Base-by-base conservation (phyloP, 2,329 filamentous ascomycete genomes). In the Colletotrichum somersetense region DNA sequence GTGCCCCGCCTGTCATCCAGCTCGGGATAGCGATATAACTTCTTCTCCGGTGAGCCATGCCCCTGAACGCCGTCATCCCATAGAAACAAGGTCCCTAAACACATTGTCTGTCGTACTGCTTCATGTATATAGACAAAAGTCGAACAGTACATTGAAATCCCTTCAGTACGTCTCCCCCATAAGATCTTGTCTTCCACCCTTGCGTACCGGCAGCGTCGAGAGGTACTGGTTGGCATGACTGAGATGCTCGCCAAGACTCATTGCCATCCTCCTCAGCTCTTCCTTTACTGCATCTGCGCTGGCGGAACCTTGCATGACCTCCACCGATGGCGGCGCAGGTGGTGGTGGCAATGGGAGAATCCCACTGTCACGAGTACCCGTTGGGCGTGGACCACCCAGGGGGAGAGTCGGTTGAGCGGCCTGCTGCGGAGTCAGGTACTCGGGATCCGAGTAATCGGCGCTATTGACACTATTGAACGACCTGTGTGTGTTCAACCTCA, bases 231-330 rank as follows among this genome's bases (percentile, higher is more conserved):
- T 85, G 18, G 85, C 83, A 33, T 85, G 75, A 14, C 80, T 82
- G 5, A 88, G 78, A 66, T 88, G 86, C n/a, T 87, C 85, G 7
- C 83, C 80, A 3, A 88, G 79, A 67, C 82, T 85, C 78, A 85
- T 85, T 18, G 86, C 83, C 71, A 90, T 80, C 23, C 84, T 82
- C 11, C 87, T 83, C 73, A 90, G 81, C 75, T 86, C 83, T 68
- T 85, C 83, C 55, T 85, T 85, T 26, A 88, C 85, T 59, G 89
- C 88, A 33, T 85, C 84, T 5, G 82, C 78, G 0, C 85, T 85
- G 0, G 87, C 87, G 42, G 85, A 82, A 2, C 87, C 87, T 76
- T 89, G 87, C 82, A 90, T 86, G 52, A 89, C 87, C 63, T 83
- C 82, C 2, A 83, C 79, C 1, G 85, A 84, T 1, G 88, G 88